Evolutionary conservation across 2,329 filamentous ascomycete species (phyloP), one percentile per base, ranked within the genome.

Genomic region (Paraphoma sp.): DNA sequence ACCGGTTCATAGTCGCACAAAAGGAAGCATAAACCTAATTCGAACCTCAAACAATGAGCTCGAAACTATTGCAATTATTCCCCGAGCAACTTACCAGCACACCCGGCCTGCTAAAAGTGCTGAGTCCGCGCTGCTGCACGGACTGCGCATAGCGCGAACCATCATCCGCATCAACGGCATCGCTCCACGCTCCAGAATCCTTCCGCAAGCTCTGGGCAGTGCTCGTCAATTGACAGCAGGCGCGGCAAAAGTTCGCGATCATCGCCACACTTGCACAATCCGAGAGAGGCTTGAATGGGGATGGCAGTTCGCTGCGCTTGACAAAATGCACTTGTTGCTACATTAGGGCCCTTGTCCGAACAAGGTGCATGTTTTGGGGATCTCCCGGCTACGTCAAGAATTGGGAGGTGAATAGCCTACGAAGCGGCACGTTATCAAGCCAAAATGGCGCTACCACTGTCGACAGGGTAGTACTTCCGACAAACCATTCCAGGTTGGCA

Each of bases 141-240:
- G 71, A 45, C 67, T 56, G 47, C 49, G 40, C 45, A 50, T 73
- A 71, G 71, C 71, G 71, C 63, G 71, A 75, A 75, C 70, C 65
- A 72, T 71, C 53, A 65, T 62, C 66, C 64, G 65, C 65, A 59
- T 55, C 53, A 54, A 53, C 53, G 57, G 59, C 56, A 54, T 63
- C 53, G 60, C 58, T 62, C 50, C 59, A 57, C 53, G 60, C 58
- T 62, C 50, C 59, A 57, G 53, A 56, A 63, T 65, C 60, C 59
- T 63, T 57, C 61, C 57, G 48, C 46, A 50, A 44, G 51, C 49
- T 47, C 53, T 57, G 38, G 53, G 44, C 43, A 47, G 56, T 53
- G 54, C 56, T 51, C 48, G 30, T 36, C 18, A 5, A 43, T 43
- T 14, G 46, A 38, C 30, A 30, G 16, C 46, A 36, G n/a, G 33